Evolutionary conservation across 1,284 basidiomycete species (phyloP), one percentile per base, ranked within the genome.

Genomic region (Hymenochaete sp.): DNA sequence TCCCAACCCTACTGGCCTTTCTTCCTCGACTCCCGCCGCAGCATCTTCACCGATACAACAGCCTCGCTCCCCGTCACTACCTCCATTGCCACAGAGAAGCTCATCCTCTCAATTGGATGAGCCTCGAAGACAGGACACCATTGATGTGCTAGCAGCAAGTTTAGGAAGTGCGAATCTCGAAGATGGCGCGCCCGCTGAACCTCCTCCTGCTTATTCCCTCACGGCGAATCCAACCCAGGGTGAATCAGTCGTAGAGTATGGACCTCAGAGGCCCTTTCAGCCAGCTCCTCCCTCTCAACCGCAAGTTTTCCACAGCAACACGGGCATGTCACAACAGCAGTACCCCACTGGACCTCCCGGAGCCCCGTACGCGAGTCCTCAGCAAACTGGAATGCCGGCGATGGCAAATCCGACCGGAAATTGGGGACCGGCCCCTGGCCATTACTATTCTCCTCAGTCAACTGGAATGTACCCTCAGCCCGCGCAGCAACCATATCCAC

Each of bases 201-300:
- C 79, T 14, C 82, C 81, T 0, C 82, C 82, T 0, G 76, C 79
- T 0, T 85, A 85, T 54, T 79, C 80, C 0, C 64, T 73, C 0
- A 55, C 68, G 3, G 70, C 82, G 1, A 71, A 79, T 45, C 43
- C 66, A 9, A 54, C 59, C 41, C 62, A 69, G 2, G 82, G 80
- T 9, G 82, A 85, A 57, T 60, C 67, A 2, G 75, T 79, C 0
- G 53, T 85, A 4, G 73, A 81, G 50, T 61, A 70, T 24, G 82
- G 82, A 0, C 82, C 82, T 0, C 52, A 62, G 6, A 58, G 80
- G 11, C 79, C 82, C 0, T 84, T 80, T 56, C 78, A 80, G 53
- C 62, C 56, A 10, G 56, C 71, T 0, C 70, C 64, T 9, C 50
- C 53, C 2, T 60, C 56, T 2, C 14, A 16, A 5, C 57, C 58